Base-by-base conservation (phyloP, 805 yeast genomes). In the Isabelozyma rhagii region DNA sequence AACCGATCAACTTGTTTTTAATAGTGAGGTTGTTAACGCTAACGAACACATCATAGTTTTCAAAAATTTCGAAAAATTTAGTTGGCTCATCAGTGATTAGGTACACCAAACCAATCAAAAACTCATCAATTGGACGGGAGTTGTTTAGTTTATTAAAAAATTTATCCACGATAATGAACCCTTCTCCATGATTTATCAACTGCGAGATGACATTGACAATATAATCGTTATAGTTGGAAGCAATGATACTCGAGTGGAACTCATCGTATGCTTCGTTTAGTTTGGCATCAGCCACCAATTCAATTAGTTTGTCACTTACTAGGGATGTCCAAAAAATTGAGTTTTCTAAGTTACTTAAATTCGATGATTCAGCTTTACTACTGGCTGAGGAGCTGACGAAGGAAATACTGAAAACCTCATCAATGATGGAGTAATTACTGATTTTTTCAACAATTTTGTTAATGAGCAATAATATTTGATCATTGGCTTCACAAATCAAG, bases 111-210 rank as follows among this genome's bases (percentile, higher is more conserved):
- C 77, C 79, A 28, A 62, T 60, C 42, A 74, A 63, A 40, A 69
- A 66, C 27, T 57, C 50, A 46, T 66, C 67, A 40, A 66, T 49
- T 6, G 58, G 55, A 13, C 51, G 67, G 1, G 63, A 52, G 36
- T 70, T 64, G 51, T 76, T 75, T 47, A 83, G 66, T 46, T 68
- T 67, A 3, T 67, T 58, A 9, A 76, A 64, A 44, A 85, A 64
- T 14, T 67, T 55, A 0, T 66, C 52, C 31, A 75, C 73, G 52
- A 82, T 80, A 5, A 80, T 66, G 5, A 59, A 53, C 58, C 63
- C 62, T 28, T 80, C 71, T 51, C 62, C 66, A 38, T 55, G 58
- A 39, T 60, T 68, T 40, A 66, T 60, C 36, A 64, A 59, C 27
- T 59, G 64, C 25, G 69, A 60, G 27, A 67, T 65, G 7, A 67